Base-by-base conservation (phyloP, 2,329 filamentous ascomycete species). In the Colletotrichum agaves region DNA sequence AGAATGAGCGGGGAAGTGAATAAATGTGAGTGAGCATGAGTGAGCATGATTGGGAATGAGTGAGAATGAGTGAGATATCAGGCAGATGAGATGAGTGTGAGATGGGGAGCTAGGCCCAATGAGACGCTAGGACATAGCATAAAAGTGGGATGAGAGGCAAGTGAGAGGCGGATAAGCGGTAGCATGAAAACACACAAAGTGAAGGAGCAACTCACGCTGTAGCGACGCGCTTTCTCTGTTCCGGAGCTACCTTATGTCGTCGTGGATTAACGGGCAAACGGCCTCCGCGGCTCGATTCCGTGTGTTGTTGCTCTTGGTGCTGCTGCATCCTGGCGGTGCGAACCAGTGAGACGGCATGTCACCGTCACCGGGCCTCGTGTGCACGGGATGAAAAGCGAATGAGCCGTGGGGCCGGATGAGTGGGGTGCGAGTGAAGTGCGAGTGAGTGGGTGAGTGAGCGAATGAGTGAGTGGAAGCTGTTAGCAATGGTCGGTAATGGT, bases 231-330 rank as follows among this genome's bases (percentile, higher is more conserved):
- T 84, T 85, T 58, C 83, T 79, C 68, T 83, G 74, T 52, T 83
- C 82, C 4, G 80, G 78, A 23, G 80, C 73, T 56, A 85, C 83
- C 74, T 83, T 83, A 71, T 83, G 79, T 58, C 82, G 78, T 55
- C 83, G 81, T 57, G 83, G 82, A 72, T 85, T 85, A 70, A 85
- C 83, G 31, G 83, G 82, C 70, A 85, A 76, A 60, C 83, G 79
- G 61, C 19, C 46, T 46, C n/a, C 63, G 23, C 59, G 63, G 8
- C 17, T 80, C 75, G 33, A 72, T 55, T 59, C 56, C 31, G 63
- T 53, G 50, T 62, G 55, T 55, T 67, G 55, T 55, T 67, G 50
- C 21, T 62, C 60, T 61, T 67, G 61, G 39, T 67, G 59, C 63
- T 61, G 65, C 65, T 68, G 65, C 65, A 68, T 68, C 61, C 61